Base-by-base conservation (phyloP, 2,329 filamentous ascomycete genomes). In the Gliomastix tumulicola region DNA sequence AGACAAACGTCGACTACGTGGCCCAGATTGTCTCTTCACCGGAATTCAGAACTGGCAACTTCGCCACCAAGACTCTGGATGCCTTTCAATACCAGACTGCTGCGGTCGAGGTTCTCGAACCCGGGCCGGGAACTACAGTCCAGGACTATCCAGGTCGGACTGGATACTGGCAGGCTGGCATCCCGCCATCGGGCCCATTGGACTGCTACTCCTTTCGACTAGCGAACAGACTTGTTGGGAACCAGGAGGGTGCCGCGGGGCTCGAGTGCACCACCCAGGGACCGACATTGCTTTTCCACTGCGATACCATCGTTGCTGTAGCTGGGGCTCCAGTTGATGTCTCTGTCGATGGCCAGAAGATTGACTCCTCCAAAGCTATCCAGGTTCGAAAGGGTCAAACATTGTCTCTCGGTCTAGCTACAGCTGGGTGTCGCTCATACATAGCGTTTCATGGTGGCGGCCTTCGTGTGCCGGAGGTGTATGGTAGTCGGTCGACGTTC, bases 101-200 rank as follows among this genome's bases (percentile, higher is more conserved):
- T 4, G 49, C 53, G 0, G 41, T 67, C 10, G 58, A 67, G 38
- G 49, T 66, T 9, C 22, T 66, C 7, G 50, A 57, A 0, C 49
- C 59, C 0, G 60, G 62, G 0, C 41, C 49, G 3, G 47, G 58
- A 21, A 60, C 60, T 3, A 59, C 61, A 0, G 46, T 66, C 6
- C 64, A 68, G 33, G 64, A 68, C 31, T 61, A 52, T 16, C 62
- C 62, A 0, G 62, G 62, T 0, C 51, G 65, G 2, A 50, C 48
- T 11, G 57, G 57, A 0, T 56, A 57, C 20, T 63, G 61, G 49
- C 50, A 57, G 25, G 49, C 58, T 1, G 63, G 65, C 1, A 55
- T 68, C 8, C 63, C 65, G 1, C 56, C 55, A 2, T 54, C 56
- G 1, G 65, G 65, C 0, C 64, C 65, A 0, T 65, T 68, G 51